Conservation (phyloP, 1,139 yeast genomes). For the Pichia sp. region DNA sequence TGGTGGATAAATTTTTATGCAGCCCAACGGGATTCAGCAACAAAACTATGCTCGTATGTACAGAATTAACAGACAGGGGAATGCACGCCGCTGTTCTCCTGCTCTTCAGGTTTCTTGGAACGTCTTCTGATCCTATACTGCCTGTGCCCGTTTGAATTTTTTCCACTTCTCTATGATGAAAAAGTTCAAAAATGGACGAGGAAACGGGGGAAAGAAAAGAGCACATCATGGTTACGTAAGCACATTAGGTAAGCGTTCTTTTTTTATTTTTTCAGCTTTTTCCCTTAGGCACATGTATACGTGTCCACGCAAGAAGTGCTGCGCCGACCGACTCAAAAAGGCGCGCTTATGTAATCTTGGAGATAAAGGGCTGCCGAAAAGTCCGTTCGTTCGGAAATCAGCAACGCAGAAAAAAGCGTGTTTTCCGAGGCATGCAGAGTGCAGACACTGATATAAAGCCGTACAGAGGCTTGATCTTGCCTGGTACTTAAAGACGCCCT, state of each 20-base stretch:
- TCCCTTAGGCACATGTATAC: neutral
- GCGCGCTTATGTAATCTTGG: neutral
- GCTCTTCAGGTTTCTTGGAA: neutral
- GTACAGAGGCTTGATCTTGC: neutral
- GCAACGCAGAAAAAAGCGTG: conserved; percentile 15
- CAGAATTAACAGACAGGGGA: neutral
- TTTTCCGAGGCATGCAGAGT: neutral
- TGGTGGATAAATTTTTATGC: neutral
- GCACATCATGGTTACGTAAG: neutral
- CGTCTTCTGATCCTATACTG: neutral
- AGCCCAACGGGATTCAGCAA: neutral
- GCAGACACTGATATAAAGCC: neutral
- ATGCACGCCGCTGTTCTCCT: neutral
- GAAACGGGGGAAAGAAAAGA: neutral
- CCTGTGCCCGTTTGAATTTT: neutral
- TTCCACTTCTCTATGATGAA: neutral
- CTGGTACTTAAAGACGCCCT: neutral
- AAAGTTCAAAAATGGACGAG: neutral
- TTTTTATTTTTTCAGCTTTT: neutral
- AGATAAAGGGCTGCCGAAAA: neutral
- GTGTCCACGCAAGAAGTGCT: neutral
- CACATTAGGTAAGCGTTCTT: neutral
- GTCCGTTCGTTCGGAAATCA: conserved; percentile 12
- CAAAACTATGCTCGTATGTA: neutral
- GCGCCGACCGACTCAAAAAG: conserved; percentile 1